phyloP scores from a whole-genome alignment of 257 asterid genomes.

The Verbascum thapsus region DNA sequence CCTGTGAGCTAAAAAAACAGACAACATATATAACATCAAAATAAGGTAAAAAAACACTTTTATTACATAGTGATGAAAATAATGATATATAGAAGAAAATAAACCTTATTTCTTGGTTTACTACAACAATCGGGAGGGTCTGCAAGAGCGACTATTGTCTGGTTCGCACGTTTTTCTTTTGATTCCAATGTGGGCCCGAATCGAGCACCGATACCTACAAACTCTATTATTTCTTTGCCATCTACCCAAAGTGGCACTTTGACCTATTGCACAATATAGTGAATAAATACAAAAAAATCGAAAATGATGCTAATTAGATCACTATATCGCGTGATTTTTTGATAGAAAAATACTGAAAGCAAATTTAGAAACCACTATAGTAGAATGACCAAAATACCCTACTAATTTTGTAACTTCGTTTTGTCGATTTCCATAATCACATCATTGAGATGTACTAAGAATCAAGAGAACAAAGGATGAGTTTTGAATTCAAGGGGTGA shows the following conservation, averaged over 20 bases:
- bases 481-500: too few relatives aligned
- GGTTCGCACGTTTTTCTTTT: constrained; percentile 91
- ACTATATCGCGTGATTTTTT: too few relatives aligned
- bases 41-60: too few relatives aligned
- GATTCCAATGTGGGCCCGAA: constrained; percentile 93
- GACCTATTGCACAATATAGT: constrained; percentile 51
- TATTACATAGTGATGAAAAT: background rate
- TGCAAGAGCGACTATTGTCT: constrained; percentile 71
- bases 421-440: too few relatives aligned
- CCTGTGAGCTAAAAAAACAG: constrained; percentile 58
- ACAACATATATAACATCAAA: background rate
- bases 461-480: background rate
- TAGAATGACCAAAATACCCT: too few relatives aligned
- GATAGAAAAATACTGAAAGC: too few relatives aligned
- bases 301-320: background rate
- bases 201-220: constrained; percentile 97
- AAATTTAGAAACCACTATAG: too few relatives aligned
- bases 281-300: constrained; percentile 14
- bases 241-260: constrained; percentile 88
- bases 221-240: constrained; percentile 70
- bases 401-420: too few relatives aligned
- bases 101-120: constrained; percentile 75
- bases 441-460: background rate
- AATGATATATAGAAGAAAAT: constrained; percentile 11
- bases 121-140: constrained; percentile 96